These are phyloP conservation scores for Magnolia officinalis DNA, from an alignment of 164 flowering plant genomes.

Conservation along the genomic window DNA sequence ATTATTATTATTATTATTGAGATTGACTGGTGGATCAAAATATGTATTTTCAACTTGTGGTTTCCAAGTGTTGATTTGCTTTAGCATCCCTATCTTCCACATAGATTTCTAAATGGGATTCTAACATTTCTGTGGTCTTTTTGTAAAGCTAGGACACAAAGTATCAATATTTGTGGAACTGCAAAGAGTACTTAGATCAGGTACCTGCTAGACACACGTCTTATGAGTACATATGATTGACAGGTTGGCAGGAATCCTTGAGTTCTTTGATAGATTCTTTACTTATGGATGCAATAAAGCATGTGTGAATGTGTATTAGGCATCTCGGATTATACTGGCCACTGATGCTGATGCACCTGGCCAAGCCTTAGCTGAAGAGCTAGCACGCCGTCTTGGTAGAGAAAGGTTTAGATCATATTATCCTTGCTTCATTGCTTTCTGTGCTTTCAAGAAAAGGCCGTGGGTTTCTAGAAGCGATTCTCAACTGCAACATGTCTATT, in stretches of 20 bases:
- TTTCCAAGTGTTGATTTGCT: not conserved
- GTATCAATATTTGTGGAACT: constrained; percentile 88
- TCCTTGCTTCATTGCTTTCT: not conserved
- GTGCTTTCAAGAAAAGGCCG: not conserved
- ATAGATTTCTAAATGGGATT: not conserved
- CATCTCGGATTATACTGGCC: constrained; percentile 84
- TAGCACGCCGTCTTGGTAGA: constrained; percentile 93
- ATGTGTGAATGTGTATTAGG: constrained; percentile 31
- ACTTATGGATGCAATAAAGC: not conserved
- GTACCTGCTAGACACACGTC: constrained; percentile 26
- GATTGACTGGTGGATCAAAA: too few relatives aligned
- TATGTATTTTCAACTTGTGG: too few relatives aligned
- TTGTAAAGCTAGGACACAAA: constrained; percentile 75
- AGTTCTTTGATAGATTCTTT: constrained; percentile 2
- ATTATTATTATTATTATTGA: too few relatives aligned
- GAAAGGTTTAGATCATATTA: constrained; percentile 55
- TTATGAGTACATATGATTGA: not conserved
- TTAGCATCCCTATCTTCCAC: not conserved
- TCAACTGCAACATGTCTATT: not conserved
- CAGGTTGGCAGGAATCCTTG: not conserved
- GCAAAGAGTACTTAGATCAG: constrained; percentile 75
- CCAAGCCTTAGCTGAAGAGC: constrained; percentile 91
- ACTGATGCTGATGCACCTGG: constrained; percentile 89
- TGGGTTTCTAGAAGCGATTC: not conserved
- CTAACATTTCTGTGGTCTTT: constrained; percentile 8